Evolutionary conservation across 768 basidiomycete genomes (phyloP), one percentile per base, ranked within the genome.

Genomic region (Gloeophyllum trabeum): DNA sequence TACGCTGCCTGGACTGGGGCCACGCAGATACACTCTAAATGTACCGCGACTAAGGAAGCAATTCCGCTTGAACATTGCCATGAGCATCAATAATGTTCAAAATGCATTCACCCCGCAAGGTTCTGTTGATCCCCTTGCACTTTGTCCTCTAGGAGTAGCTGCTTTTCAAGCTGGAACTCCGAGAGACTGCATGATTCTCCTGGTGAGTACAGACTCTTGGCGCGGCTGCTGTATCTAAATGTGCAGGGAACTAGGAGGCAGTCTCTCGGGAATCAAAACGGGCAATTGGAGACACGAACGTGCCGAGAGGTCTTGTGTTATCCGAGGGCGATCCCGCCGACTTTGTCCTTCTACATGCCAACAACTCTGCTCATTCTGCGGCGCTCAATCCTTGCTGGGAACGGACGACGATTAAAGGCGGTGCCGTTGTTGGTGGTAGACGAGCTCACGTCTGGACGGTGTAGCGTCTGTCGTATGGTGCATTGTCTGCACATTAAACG

Each of bases 41-140:
- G 70, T 75, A 41, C 69, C 73, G 19, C 56, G 66, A 43, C 59
- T 76, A 36, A 60, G 58, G 45, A 57, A 56, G 46, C 60, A 67
- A 40, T 65, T 70, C 52, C 64, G 67, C 7, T 59, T 75, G 41
- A 32, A 32, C 16, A 10, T 32, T 32, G 75, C 74, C 41, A 67
- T 78, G 67, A 64, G 71, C 43, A 72, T 80, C 26, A 79, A 80
- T 57, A 79, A 80, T 51, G 68, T 79, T 50, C 71, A 71, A 47
- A 82, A 81, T 48, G 72, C 75, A 23, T 82, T 80, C 55, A 81
- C 74, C 25, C 81, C 79, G 30, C 79, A 81, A 59, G 80, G 79
- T 40, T 69, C 68, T 21, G 53, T 74, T 35, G 79, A 79, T 60
- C 77, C 79, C 6, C 58, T 82, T n/a, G 63, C 67, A 4, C 57